Conservation (phyloP, 768 basidiomycete species). For the Naganishia vishniacii region DNA sequence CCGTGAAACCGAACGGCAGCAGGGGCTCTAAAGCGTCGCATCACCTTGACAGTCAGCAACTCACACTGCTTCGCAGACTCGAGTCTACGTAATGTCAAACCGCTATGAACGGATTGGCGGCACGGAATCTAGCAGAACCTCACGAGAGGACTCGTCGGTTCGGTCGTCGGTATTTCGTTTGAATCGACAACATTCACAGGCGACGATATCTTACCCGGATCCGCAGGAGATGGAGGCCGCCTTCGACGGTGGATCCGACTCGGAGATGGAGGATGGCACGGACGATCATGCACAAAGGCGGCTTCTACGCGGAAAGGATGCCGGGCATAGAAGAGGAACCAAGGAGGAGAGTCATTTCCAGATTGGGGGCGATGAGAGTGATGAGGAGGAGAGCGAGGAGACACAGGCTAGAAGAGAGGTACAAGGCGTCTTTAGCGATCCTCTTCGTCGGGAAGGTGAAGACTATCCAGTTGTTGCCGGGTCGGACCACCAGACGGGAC, state of each 20-base stretch:
- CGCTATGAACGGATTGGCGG: slow-evolving; percentile 5
- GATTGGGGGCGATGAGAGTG: slow-evolving; percentile 5
- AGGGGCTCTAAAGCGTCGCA: too few relatives aligned
- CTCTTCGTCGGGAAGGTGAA: slow-evolving; percentile 28
- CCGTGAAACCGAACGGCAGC: too few relatives aligned
- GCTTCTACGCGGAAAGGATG: slow-evolving; percentile 30
- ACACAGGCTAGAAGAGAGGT: slow-evolving; percentile 29
- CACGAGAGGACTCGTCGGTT: slow-evolving; percentile 1
- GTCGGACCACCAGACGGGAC: slow-evolving; percentile 5
- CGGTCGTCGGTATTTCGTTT: not conserved
- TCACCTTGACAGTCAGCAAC: too few relatives aligned
- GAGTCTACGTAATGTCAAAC: not conserved
- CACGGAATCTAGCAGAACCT: not conserved
- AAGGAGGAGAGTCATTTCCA: not conserved
- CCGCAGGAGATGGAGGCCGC: slow-evolving; percentile 66
- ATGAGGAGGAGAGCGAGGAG: slow-evolving; percentile 11
- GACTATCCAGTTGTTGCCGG: not conserved
- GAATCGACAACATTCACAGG: not conserved
- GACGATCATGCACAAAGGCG: slow-evolving; percentile 28
- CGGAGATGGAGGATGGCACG: slow-evolving; percentile 48
- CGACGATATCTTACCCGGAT: slow-evolving; percentile 32
- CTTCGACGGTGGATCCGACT: slow-evolving; percentile 59
- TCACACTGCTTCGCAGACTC: too few relatives aligned
- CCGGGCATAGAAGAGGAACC: not conserved
- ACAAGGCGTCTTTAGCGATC: slow-evolving; percentile 30